These are phyloP conservation scores for Trichoderma cornu-damae DNA, from an alignment of 2,329 filamentous ascomycete genomes.

Conservation along the genomic window DNA sequence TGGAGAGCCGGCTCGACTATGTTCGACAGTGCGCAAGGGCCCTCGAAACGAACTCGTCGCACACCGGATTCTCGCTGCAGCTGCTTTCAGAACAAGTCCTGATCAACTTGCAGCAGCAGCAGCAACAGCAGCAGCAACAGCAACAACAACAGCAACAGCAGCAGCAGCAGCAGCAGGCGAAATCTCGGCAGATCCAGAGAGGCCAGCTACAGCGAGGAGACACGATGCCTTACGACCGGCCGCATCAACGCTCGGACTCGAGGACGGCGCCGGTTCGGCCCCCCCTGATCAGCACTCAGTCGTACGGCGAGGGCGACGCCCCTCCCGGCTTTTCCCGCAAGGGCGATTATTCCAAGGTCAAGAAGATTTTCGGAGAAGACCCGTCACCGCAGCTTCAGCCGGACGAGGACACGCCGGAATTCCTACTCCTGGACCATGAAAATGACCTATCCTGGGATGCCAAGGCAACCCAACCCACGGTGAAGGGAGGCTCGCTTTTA, in stretches of 20 bases:
- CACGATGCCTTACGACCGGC: conserved; percentile 50
- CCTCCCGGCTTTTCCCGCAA: conserved; percentile 50
- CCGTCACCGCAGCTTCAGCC: conserved; percentile 48
- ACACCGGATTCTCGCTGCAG: conserved; percentile 83
- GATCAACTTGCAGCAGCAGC: conserved; percentile 43
- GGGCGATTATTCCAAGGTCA: conserved; percentile 59
- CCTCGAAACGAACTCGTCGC: conserved; percentile 78
- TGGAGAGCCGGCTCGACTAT: conserved; percentile 79
- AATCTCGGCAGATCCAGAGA: conserved; percentile 35
- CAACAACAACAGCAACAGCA: no score
- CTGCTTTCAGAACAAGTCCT: conserved; percentile 78
- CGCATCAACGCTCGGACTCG: conserved; percentile 55
- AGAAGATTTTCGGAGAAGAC: conserved; percentile 62
- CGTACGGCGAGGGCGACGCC: conserved; percentile 58
- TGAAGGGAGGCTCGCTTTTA: conserved; percentile 84
- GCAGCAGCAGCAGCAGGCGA: conserved; percentile 35
- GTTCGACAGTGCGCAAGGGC: conserved; percentile 73
- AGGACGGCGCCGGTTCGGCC: conserved; percentile 42
- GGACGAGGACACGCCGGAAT: conserved; percentile 76
- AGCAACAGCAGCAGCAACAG: conserved; percentile 47
- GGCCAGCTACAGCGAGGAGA: conserved; percentile 54
- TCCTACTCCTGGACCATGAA: conserved; percentile 80
- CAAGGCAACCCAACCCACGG: conserved; percentile 67
- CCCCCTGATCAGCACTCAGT: conserved; percentile 51
- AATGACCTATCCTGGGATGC: conserved; percentile 84